Evolutionary conservation across 1,139 yeast genomes (phyloP), one percentile per base, ranked within the genome.

Genomic region (Yamadazyma songkhlaensis): DNA sequence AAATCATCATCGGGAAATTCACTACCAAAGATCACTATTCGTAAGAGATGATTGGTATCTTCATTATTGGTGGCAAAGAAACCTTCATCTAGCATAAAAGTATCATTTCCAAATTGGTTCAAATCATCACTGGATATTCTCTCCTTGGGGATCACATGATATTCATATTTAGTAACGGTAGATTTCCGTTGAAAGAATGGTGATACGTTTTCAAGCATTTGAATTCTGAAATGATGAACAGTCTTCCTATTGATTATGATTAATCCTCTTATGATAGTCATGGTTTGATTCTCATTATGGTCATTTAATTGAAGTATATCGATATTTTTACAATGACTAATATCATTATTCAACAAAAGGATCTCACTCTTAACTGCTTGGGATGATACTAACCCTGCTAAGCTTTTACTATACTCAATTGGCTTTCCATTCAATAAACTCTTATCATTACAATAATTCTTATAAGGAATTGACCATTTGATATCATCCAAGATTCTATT

Each of bases 401-500:
- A 51, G n/a, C 54, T 53, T 22, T 48, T 41, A 7, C 71, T 56
- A 44, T 71, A 71, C 11, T 57, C 64, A 28, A 68, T 51, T 1
- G 76, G 72, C 35, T 52, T 55, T 25, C 52, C 35, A 35, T 51
- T 53, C 29, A 71, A 53, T 17, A 69, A 48, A 39, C 66, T 56
- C 30, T 37, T 37, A 15, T 49, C 47, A 35, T 48, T 46, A 23
- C 49, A 50, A 25, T 36, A 39, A 7, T 44, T 40, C 36, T 48
- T 51, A 38, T 49, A 57, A 7, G 66, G 60, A 31, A 62, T 35
- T 39, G 72, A 52, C 71, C 74, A 72, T 47, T 74, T 65, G 29
- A 83, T 54, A 50, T 84, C 92, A 52, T 82, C 88, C 22, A 83
- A 48, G 23, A 84, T 66, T 37, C 92, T 63, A 48, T 83, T 83